A percentile compares a stretch with the other conserved stretches of the same genome.
These are phyloP conservation scores for Groenewaldozyma salmanticensis DNA, from an alignment of 805 yeast species.

Conservation along the genomic window DNA sequence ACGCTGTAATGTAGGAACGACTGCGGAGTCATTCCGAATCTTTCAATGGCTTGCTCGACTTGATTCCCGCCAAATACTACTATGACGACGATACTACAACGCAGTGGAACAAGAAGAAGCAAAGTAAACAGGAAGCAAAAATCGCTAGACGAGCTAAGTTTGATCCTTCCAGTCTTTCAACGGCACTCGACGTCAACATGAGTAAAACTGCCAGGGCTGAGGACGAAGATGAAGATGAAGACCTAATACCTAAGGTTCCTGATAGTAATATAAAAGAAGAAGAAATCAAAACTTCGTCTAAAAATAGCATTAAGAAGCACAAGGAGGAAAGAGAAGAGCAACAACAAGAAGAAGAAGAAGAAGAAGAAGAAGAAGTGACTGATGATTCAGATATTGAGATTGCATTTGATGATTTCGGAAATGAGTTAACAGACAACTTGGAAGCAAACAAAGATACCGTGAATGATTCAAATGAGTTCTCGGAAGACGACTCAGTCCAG, in stretches of 20 bases:
- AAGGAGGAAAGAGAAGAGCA: conserved; percentile 2
- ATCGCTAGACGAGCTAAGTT: conserved; percentile 61
- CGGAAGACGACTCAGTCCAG: not conserved
- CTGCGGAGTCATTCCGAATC: conserved; percentile 33
- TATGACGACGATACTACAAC: conserved; percentile 82
- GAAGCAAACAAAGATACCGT: not conserved
- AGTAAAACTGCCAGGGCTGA: conserved; percentile 6
- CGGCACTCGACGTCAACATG: conserved; percentile 26
- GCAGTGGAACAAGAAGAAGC: conserved; percentile 85
- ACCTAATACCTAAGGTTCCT: conserved; percentile 1
- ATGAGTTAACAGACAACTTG: conserved; percentile 11
- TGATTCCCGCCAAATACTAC: conserved; percentile 90
- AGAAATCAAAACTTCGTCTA: too few relatives aligned
- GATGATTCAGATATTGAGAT: too few relatives aligned
- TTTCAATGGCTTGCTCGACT: conserved; percentile 77
- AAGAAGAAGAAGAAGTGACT: conserved; percentile 1
- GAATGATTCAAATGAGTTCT: conserved; percentile 10
- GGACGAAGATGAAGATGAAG: conserved; percentile 5
- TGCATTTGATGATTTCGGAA: conserved; percentile 25
- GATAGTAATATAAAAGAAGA: too few relatives aligned
- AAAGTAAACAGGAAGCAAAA: conserved; percentile 50
- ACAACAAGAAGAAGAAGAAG: conserved; percentile 23
- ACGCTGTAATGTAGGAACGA: conserved; percentile 20
- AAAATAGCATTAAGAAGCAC: too few relatives aligned
- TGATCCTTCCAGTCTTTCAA: conserved; percentile 44